These are phyloP conservation scores for Pleurostoma richardsiae DNA, from an alignment of 2,329 filamentous ascomycete genomes.

Conservation along the genomic window DNA sequence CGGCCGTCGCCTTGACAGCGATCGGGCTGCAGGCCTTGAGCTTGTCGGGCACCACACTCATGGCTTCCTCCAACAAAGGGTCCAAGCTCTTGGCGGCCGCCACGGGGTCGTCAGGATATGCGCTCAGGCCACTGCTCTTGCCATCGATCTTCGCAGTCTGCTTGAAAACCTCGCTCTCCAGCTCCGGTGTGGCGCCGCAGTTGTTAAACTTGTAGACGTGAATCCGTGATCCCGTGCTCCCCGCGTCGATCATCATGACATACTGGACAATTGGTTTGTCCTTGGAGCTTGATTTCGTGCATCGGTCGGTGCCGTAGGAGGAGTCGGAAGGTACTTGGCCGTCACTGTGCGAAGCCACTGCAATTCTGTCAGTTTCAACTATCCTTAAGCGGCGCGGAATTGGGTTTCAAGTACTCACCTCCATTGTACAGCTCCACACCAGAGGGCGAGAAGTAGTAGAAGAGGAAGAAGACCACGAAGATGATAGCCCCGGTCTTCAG, in stretches of 20 bases:
- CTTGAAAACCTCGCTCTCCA: conserved; percentile 89
- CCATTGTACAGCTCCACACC: conserved; percentile 50
- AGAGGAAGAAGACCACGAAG: conserved; percentile 53
- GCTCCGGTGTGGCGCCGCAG: conserved; percentile 89
- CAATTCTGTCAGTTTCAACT: not conserved
- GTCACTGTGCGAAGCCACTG: conserved; percentile 16
- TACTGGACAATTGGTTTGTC: conserved; percentile 96
- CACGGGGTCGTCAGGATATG: conserved; percentile 80
- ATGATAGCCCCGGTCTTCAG: conserved; percentile 60
- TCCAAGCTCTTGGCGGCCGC: conserved; percentile 89
- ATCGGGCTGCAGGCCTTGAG: conserved; percentile 89
- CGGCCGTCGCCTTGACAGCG: conserved; percentile 97
- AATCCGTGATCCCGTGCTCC: conserved; percentile 94
- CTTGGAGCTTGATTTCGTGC: conserved; percentile 76
- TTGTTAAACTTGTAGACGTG: conserved; percentile 99
- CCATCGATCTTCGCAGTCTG: conserved; percentile 85
- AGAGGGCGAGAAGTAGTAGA: conserved; percentile 59
- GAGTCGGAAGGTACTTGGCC: conserved; percentile 55
- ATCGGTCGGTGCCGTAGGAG: conserved; percentile 65
- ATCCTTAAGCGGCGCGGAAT: not conserved
- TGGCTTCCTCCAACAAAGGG: conserved; percentile 77
- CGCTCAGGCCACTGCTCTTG: conserved; percentile 62
- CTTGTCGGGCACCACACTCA: conserved; percentile 79
- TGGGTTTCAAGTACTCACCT: conserved; percentile 23
- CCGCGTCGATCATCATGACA: conserved; percentile 97